A percentile compares a stretch with the other conserved stretches of the same genome.
phyloP scores from a whole-genome alignment of 352 stramenopile species.

The Globisporangium nunn region DNA sequence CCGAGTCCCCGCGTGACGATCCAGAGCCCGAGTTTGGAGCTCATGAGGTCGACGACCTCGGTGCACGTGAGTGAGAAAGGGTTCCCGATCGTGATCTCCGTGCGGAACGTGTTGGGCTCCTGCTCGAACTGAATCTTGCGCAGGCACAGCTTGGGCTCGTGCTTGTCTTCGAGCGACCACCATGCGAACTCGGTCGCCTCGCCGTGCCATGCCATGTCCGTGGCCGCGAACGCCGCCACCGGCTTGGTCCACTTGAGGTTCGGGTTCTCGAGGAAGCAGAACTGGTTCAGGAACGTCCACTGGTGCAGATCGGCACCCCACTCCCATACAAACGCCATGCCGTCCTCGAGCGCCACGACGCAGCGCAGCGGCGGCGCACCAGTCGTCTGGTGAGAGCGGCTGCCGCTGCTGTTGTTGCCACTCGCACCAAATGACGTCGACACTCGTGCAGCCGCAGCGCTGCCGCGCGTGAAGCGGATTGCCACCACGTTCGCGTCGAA shows the following conservation, averaged over 20 bases:
- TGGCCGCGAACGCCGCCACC: conserved; percentile 51
- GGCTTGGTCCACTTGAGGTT: conserved; percentile 80
- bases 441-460: not conserved
- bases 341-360: conserved; percentile 69
- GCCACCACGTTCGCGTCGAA: conserved; percentile 68
- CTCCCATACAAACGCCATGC: conserved; percentile 79
- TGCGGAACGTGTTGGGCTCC: conserved; percentile 63
- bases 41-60: conserved; percentile 31
- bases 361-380: conserved; percentile 43
- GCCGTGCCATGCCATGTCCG: conserved; percentile 26
- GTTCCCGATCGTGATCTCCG: conserved; percentile 65
- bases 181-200: conserved; percentile 58
- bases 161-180: conserved; percentile 64
- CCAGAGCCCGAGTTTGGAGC: conserved; percentile 69
- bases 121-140: conserved; percentile 68
- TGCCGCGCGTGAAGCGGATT: conserved; percentile 46
- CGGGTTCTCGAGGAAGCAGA: conserved; percentile 75
- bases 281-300: conserved; percentile 79
- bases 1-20: conserved; percentile 40
- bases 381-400: conserved; percentile 1
- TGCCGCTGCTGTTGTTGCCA: not conserved
- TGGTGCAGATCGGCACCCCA: conserved; percentile 71
- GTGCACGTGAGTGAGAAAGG: conserved; percentile 35
- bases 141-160: conserved; percentile 55
- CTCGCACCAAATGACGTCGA: not conserved